phyloP scores from a whole-genome alignment of 2,329 filamentous ascomycete genomes.

The Podosphaera fusca region DNA sequence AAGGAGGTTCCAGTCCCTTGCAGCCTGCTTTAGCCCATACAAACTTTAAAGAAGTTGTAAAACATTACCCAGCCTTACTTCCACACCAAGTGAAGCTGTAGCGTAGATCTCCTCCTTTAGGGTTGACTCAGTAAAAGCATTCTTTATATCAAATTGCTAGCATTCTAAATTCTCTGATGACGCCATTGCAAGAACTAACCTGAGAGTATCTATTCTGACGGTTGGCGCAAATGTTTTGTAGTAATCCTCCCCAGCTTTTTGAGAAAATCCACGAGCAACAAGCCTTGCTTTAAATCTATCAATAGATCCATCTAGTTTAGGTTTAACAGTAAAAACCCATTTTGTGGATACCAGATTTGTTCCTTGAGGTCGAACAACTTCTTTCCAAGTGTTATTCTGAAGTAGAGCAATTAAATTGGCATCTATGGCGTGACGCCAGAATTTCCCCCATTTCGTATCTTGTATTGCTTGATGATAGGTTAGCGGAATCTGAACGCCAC shows the following conservation, averaged over 20 bases:
- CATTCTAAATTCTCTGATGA: background rate
- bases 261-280: background rate
- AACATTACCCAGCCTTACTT: background rate
- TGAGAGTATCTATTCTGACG: background rate
- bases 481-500: no score
- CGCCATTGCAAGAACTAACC: background rate
- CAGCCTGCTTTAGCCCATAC: background rate
- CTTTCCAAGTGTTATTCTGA: background rate
- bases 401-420: background rate
- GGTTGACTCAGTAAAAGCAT: background rate
- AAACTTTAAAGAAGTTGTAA: background rate
- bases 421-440: no score
- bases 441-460: no score
- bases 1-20: background rate
- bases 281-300: background rate
- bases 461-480: no score
- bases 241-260: background rate
- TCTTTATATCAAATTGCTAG: background rate
- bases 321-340: background rate
- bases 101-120: background rate
- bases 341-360: background rate
- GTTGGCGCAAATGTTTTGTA: background rate
- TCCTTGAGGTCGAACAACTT: background rate
- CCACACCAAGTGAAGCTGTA: background rate
- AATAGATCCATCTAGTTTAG: background rate